A percentile compares a stretch with the other conserved stretches of the same genome.
phyloP scores from a whole-genome alignment of 495 filamentous ascomycete genomes.

The Penicillium odoratum region DNA sequence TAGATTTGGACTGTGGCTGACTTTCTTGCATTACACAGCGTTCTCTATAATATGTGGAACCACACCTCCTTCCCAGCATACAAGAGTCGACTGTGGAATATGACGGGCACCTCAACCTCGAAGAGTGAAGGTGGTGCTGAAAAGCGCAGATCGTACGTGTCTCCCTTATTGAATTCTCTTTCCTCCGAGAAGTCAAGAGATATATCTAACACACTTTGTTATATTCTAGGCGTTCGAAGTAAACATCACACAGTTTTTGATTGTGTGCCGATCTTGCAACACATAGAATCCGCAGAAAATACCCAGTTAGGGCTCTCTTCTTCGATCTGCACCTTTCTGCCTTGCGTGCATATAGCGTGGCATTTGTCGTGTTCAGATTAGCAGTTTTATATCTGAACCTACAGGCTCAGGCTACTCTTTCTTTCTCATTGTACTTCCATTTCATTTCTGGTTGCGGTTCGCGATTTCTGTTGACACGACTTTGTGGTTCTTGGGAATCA shows the following conservation, averaged over 20 bases:
- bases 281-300: neutral
- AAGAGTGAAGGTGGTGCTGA: slow-evolving; percentile 22
- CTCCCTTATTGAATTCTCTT: neutral
- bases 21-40: slow-evolving; percentile 26
- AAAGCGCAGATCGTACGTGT: slow-evolving; percentile 37
- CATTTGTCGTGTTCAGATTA: neutral
- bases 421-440: neutral
- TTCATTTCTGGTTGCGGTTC: neutral
- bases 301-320: neutral
- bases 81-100: slow-evolving; percentile 60
- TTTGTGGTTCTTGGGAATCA: slow-evolving; percentile 7
- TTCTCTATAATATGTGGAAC: slow-evolving; percentile 80
- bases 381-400: neutral
- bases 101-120: slow-evolving; percentile 21
- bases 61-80: slow-evolving; percentile 59
- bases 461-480: neutral
- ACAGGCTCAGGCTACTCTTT: neutral
- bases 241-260: neutral
- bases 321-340: neutral
- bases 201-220: neutral
- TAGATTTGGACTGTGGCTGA: slow-evolving; percentile 7
- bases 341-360: neutral
- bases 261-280: neutral
- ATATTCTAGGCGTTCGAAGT: neutral
- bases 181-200: neutral